These are phyloP conservation scores for Taxillus chinensis DNA, from an alignment of 164 flowering plant genomes.

Conservation along the genomic window DNA sequence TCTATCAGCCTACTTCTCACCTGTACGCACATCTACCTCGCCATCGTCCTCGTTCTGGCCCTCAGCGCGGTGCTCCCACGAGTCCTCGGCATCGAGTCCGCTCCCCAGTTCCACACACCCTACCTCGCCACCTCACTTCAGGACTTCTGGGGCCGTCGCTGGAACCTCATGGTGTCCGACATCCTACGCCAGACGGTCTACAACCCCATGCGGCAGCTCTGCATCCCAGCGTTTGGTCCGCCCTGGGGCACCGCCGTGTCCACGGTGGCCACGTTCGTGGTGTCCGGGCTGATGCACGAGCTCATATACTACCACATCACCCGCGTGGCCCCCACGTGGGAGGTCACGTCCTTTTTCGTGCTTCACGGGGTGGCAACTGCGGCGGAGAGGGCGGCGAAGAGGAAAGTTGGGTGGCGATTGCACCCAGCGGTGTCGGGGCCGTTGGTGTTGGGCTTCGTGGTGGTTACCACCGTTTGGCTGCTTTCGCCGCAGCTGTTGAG, in stretches of 20 bases:
- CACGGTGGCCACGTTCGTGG: constrained; percentile 26
- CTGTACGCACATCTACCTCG: neutral
- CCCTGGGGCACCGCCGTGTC: constrained; percentile 16
- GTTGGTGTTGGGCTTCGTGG: constrained; percentile 23
- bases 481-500: constrained; percentile 29
- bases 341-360: constrained; percentile 24
- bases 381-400: constrained; percentile 21
- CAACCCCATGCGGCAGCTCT: neutral
- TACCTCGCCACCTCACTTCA: constrained; percentile 12
- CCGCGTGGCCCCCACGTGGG: constrained; percentile 24
- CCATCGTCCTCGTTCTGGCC: neutral
- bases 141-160: constrained; percentile 11
- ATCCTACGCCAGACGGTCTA: neutral
- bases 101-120: constrained; percentile 8
- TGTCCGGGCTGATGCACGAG: constrained; percentile 46
- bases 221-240: neutral
- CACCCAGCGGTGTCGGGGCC: constrained; percentile 20
- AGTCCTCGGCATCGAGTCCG: constrained; percentile 10
- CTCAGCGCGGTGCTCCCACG: constrained; percentile 13
- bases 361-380: constrained; percentile 21
- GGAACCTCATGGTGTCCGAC: neutral
- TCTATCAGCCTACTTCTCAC: neutral
- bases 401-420: constrained; percentile 15
- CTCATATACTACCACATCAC: constrained; percentile 27
- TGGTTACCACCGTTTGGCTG: constrained; percentile 24